Conservation (phyloP, 257 asterid genomes). For the Anisodus acutangulus region DNA sequence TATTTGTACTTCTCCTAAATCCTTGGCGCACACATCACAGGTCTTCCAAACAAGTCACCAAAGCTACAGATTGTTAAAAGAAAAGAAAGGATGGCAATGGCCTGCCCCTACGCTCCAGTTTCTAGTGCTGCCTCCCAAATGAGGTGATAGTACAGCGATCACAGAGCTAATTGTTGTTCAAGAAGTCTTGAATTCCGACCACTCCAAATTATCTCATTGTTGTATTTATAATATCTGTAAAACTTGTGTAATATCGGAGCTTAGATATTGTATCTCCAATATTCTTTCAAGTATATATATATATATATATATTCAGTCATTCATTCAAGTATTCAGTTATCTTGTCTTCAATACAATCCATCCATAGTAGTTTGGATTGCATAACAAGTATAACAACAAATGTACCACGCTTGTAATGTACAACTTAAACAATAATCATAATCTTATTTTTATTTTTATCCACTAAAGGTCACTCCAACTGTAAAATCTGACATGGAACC, state of each 20-base stretch:
- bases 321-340: too few relatives aligned
- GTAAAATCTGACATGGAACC: too few relatives aligned
- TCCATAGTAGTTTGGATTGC: too few relatives aligned
- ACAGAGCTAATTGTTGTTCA: constrained; percentile 40
- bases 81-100: constrained; percentile 59
- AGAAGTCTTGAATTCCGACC: constrained; percentile 50
- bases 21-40: constrained; percentile 39
- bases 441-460: too few relatives aligned
- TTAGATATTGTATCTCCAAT: background rate
- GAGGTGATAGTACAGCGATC: constrained; percentile 50
- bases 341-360: too few relatives aligned
- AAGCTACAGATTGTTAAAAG: constrained; percentile 57
- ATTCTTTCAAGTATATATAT: background rate
- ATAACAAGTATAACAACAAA: too few relatives aligned
- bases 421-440: too few relatives aligned
- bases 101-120: constrained; percentile 38
- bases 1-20: background rate
- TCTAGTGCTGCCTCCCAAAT: constrained; percentile 65
- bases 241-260: background rate
- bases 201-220: background rate
- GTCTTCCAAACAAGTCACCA: constrained; percentile 79
- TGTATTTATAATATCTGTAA: background rate
- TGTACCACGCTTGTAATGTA: too few relatives aligned
- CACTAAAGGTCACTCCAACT: too few relatives aligned
- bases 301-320: too few relatives aligned